These are phyloP conservation scores for Clarkia xantiana DNA, from an alignment of 345 rosid species.

Conservation along the genomic window DNA sequence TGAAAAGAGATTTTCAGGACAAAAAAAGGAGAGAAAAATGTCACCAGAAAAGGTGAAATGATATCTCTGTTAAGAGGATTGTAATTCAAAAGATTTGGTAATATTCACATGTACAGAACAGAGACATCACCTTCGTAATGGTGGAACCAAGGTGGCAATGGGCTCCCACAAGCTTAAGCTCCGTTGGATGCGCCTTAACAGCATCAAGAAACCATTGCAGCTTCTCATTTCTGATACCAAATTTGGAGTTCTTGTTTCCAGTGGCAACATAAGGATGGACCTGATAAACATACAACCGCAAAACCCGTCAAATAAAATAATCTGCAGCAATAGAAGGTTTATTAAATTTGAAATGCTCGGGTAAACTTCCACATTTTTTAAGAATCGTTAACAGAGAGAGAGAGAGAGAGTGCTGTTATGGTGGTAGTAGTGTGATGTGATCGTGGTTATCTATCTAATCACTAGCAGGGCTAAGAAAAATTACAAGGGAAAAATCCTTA, in stretches of 20 bases:
- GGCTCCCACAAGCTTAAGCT: slow-evolving; percentile 89
- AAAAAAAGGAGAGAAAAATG: background rate
- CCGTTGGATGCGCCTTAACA: slow-evolving; percentile 71
- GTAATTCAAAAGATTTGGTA: too few species aligned
- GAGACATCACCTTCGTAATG: slow-evolving; percentile 62
- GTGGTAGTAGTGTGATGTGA: too few species aligned
- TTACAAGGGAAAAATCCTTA: too few species aligned
- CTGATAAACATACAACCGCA: slow-evolving; percentile 15
- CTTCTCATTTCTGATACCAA: slow-evolving; percentile 97
- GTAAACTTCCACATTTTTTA: background rate
- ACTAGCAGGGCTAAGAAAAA: too few species aligned
- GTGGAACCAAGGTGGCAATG: slow-evolving; percentile 99
- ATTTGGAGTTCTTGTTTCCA: slow-evolving; percentile 94
- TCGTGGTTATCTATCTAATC: too few species aligned
- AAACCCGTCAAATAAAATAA: slow-evolving; percentile 1
- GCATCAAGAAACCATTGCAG: slow-evolving; percentile 97
- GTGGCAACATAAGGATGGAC: slow-evolving; percentile 98
- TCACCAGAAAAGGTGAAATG: background rate
- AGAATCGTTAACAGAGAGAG: background rate
- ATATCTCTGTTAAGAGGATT: too few species aligned
- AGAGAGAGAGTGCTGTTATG: too few species aligned
- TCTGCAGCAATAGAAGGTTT: background rate
- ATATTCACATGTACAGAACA: slow-evolving; percentile 1
- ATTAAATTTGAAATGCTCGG: background rate
- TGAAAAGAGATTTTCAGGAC: too few species aligned